Evolutionary conservation across 345 rosid species (phyloP).

Genomic region (Toxicodendron radicans): DNA sequence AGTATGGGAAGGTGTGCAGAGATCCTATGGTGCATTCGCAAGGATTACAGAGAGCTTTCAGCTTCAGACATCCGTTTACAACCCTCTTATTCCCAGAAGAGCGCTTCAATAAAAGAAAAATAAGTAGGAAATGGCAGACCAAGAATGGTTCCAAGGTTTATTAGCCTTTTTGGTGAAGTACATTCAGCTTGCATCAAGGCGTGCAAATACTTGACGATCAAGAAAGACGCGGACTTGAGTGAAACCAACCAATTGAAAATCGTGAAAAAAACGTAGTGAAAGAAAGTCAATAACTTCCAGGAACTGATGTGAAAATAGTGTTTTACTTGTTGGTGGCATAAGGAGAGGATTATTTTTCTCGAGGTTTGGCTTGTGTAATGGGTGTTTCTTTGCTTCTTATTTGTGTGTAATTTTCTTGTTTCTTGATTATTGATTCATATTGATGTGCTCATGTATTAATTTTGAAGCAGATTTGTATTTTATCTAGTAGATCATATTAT

Average conservation of each 20-base stretch:
- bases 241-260: neutral
- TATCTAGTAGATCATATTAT: neutral
- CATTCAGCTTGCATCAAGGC: neutral
- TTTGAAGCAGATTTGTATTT: neutral
- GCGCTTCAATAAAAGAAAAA: conserved; percentile 25
- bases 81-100: conserved; percentile 40
- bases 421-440: conserved; percentile 3
- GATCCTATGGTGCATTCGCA: conserved; percentile 84
- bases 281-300: neutral
- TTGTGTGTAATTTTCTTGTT: neutral
- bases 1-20: conserved; percentile 83
- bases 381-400: neutral
- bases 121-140: conserved; percentile 10
- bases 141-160: neutral
- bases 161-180: neutral
- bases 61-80: conserved; percentile 37
- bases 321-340: conserved; percentile 8
- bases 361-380: neutral
- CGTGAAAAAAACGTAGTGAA: neutral
- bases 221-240: neutral
- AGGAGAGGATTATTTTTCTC: neutral
- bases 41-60: conserved; percentile 60
- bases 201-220: neutral
- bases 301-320: neutral
- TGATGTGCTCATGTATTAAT: too few species aligned